Evolutionary conservation across 352 stramenopile genomes (phyloP).

Genomic region (Phytophthora fragariae): DNA sequence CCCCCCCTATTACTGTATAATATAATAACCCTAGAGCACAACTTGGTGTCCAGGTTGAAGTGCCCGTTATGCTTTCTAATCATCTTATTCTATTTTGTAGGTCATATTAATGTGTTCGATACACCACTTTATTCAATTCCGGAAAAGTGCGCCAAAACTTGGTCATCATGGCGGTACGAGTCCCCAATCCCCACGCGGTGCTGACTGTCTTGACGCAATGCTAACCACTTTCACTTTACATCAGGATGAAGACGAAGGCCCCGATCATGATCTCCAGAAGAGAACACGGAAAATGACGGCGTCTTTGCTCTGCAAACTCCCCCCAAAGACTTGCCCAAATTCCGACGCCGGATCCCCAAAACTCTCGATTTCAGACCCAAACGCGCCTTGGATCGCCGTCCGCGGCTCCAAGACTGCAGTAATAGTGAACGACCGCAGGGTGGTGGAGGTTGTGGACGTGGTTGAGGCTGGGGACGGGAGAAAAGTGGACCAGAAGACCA

Average conservation of each 20-base stretch:
- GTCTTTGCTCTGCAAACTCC: constrained; percentile 14
- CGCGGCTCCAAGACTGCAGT: constrained; percentile 22
- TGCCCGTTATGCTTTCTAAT: neutral
- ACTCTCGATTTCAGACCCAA: constrained; percentile 12
- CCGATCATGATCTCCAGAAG: neutral
- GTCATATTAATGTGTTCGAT: neutral
- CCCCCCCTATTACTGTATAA: too few relatives aligned
- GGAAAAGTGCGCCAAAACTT: neutral
- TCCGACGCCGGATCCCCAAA: neutral
- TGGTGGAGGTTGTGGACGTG: constrained; percentile 10
- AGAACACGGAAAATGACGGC: neutral
- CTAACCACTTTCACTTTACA: neutral
- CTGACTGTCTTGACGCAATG: neutral
- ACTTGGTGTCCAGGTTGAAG: neutral
- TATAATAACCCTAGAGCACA: neutral
- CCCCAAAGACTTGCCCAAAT: constrained; percentile 5
- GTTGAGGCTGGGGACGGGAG: neutral
- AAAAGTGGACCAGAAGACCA: constrained; percentile 25
- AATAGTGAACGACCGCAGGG: constrained; percentile 4
- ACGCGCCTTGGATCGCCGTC: constrained; percentile 23
- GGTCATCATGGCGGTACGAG: neutral
- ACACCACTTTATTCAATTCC: neutral
- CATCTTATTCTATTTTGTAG: neutral
- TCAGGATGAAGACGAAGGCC: constrained; percentile 9
- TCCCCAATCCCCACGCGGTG: neutral